Evolutionary conservation across 192 early-diverging fungal genomes (phyloP).

Genomic region (Coemansia nantahalensis): DNA sequence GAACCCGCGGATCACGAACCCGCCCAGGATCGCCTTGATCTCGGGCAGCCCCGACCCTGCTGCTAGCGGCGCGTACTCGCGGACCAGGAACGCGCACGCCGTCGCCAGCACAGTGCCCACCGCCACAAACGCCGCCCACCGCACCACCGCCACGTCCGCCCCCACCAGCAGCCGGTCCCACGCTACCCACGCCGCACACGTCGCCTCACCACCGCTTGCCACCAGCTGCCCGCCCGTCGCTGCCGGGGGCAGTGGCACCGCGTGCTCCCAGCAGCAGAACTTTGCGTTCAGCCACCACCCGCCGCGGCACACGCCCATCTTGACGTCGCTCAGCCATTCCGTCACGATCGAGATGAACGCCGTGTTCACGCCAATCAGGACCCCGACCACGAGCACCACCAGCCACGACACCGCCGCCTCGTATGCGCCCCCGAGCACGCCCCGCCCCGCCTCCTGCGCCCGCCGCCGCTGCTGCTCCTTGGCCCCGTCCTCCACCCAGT

Average conservation of each 20-base stretch:
- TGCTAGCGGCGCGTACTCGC: slow-evolving; percentile 78
- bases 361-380: slow-evolving; percentile 77
- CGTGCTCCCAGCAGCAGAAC: slow-evolving; percentile 85
- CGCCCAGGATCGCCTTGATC: slow-evolving; percentile 82
- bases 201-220: slow-evolving; percentile 10
- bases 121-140: slow-evolving; percentile 76
- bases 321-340: slow-evolving; percentile 89
- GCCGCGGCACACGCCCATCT: slow-evolving; percentile 75
- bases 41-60: slow-evolving; percentile 95
- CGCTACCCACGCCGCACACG: slow-evolving; percentile 67
- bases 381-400: slow-evolving; percentile 76
- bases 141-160: slow-evolving; percentile 55
- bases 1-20: slow-evolving; percentile 93
- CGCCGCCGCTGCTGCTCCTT: slow-evolving; percentile 49
- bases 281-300: slow-evolving; percentile 90
- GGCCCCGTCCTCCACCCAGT: slow-evolving; percentile 61
- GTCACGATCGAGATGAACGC: slow-evolving; percentile 86
- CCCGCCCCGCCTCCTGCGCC: neutral
- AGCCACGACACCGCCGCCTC: slow-evolving; percentile 84
- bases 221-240: neutral
- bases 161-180: slow-evolving; percentile 68
- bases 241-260: neutral
- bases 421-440: slow-evolving; percentile 47
- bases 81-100: slow-evolving; percentile 71
- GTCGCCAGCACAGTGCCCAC: slow-evolving; percentile 74